phyloP scores from a whole-genome alignment of 176 grass and related monocot genomes.

The Oryza officinalis region DNA sequence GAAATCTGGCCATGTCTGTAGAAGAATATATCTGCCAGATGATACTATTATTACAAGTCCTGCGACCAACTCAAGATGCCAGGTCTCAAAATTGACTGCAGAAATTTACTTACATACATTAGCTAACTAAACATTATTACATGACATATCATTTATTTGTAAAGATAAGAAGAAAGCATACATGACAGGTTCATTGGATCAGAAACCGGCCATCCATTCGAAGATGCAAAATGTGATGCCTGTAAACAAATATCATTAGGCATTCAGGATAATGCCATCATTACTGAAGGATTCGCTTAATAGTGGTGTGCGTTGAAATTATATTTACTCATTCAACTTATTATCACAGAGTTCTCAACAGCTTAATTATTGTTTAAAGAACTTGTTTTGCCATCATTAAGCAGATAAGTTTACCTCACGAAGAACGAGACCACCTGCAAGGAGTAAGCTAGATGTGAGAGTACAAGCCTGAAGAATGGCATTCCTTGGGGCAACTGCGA shows the following conservation, averaged over 20 bases:
- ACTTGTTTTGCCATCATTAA: not conserved
- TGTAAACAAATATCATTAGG: conserved; percentile 2
- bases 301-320: not conserved
- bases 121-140: not conserved
- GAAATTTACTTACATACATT: conserved; percentile 5
- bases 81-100: conserved; percentile 82
- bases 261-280: not conserved
- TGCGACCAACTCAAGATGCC: conserved; percentile 71
- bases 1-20: conserved; percentile 85
- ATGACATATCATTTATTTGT: not conserved
- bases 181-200: conserved; percentile 60
- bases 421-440: conserved; percentile 55
- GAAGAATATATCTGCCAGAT: conserved; percentile 61
- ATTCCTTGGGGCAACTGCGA: conserved; percentile 50
- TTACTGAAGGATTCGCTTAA: not conserved
- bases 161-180: conserved; percentile 37
- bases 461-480: conserved; percentile 72
- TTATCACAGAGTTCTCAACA: not conserved
- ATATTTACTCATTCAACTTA: not conserved
- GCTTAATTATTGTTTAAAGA: not conserved
- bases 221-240: conserved; percentile 61
- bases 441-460: conserved; percentile 61
- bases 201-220: conserved; percentile 57
- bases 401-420: conserved; percentile 50
- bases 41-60: conserved; percentile 76